Conservation (phyloP, 75 land plant species). For the Pinus taeda region DNA sequence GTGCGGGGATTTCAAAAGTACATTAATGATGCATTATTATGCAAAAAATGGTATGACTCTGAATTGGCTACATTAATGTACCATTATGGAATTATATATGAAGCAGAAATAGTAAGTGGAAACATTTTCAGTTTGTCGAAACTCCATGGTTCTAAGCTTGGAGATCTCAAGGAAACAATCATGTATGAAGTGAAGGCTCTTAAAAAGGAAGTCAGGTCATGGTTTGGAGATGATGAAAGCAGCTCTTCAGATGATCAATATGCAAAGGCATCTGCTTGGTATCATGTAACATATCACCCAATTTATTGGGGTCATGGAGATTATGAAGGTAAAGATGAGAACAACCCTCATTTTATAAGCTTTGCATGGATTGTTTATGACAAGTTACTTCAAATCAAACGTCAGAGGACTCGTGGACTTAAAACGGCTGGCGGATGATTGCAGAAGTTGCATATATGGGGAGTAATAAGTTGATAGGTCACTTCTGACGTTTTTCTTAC, state of each 20-base stretch:
- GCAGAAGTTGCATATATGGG: no score
- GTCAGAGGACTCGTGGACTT: constrained; percentile 8
- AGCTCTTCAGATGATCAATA: no score
- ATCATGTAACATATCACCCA: no score
- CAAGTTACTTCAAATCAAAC: constrained; percentile 66
- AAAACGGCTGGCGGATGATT: no score
- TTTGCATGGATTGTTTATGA: constrained; percentile 93
- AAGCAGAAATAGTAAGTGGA: constrained; percentile 79
- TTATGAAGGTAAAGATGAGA: constrained; percentile 11
- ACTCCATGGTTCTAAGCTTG: constrained; percentile 29
- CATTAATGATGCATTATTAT: constrained; percentile 48
- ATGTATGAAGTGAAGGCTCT: constrained; percentile 53
- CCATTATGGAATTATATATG: constrained; percentile 71
- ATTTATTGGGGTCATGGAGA: constrained; percentile 42
- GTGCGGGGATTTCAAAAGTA: constrained; percentile 63
- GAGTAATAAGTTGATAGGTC: no score
- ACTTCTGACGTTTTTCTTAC: no score
- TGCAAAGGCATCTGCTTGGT: no score
- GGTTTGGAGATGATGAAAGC: constrained; percentile 47
- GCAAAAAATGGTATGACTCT: constrained; percentile 66
- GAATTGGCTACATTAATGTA: constrained; percentile 70
- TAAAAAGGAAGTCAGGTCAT: constrained; percentile 62
- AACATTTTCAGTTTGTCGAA: constrained; percentile 45
- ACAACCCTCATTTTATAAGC: constrained; percentile 60
- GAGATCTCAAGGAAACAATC: constrained; percentile 58